Percentiles rank a stretch among this genome's conserved stretches.
Evolutionary conservation across 441 rosid species (phyloP).

Genomic region (Pelargonium citronellum): DNA sequence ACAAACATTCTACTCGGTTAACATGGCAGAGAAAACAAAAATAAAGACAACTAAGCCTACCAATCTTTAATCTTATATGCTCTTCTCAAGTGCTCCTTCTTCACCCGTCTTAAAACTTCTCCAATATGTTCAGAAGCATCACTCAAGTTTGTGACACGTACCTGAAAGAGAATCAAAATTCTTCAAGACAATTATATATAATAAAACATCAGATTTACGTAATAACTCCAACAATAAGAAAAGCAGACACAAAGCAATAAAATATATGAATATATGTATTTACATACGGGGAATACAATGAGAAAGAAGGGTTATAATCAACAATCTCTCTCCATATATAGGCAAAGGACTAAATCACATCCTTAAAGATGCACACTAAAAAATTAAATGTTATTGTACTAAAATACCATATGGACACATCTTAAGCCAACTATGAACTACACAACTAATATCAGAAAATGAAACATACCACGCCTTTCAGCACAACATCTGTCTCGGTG

Average conservation of each 20-base stretch:
- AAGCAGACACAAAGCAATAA: background rate
- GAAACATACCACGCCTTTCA: slow-evolving; percentile 84
- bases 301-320: too few species aligned
- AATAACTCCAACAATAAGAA: background rate
- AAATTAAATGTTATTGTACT: background rate
- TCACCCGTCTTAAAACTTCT: slow-evolving; percentile 84
- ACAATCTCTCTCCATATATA: too few species aligned
- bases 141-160: slow-evolving; percentile 77
- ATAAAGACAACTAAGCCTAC: slow-evolving; percentile 33
- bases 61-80: slow-evolving; percentile 81
- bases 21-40: slow-evolving; percentile 1
- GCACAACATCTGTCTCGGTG: slow-evolving; percentile 80
- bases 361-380: background rate
- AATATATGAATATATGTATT: too few species aligned
- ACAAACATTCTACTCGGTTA: background rate
- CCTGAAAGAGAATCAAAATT: slow-evolving; percentile 31
- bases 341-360: too few species aligned
- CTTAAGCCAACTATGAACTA: background rate
- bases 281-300: too few species aligned
- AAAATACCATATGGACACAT: background rate
- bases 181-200: background rate
- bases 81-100: slow-evolving; percentile 74
- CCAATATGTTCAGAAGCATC: slow-evolving; percentile 92
- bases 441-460: slow-evolving; percentile 4
- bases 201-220: background rate